Conservation (phyloP, 176 grass and related monocot species). For the Paspalum notatum region DNA sequence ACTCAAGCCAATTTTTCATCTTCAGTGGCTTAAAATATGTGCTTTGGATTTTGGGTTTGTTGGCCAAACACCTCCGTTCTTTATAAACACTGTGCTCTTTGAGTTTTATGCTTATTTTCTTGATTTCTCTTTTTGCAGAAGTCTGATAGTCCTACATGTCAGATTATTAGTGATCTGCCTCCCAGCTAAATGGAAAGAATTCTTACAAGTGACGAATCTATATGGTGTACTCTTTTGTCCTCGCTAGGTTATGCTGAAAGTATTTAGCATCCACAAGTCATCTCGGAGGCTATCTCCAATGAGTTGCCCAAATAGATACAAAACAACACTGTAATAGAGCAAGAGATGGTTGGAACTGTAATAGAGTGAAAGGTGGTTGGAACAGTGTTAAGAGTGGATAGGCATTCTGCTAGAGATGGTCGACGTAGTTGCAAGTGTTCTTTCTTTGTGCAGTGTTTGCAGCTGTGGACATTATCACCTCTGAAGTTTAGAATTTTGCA, state of each 20-base stretch:
- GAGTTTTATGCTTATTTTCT: constrained; percentile 25
- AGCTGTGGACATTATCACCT: too few relatives aligned
- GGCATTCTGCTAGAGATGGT: too few relatives aligned
- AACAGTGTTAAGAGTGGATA: too few relatives aligned
- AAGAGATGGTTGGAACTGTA: too few relatives aligned
- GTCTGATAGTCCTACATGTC: background rate
- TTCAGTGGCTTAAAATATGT: background rate
- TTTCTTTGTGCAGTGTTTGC: constrained; percentile 8
- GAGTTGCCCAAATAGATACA: too few relatives aligned
- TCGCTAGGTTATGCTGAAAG: constrained; percentile 11
- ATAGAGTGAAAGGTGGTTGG: too few relatives aligned
- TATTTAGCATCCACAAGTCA: constrained; percentile 17
- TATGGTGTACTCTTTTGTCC: constrained; percentile 2
- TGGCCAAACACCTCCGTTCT: background rate
- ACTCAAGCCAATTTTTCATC: constrained; percentile 14
- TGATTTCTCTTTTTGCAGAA: background rate
- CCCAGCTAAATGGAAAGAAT: background rate
- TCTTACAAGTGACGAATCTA: constrained; percentile 15
- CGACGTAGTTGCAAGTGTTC: constrained; percentile 17
- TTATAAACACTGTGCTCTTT: background rate
- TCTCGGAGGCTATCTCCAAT: too few relatives aligned
- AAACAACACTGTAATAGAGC: too few relatives aligned
- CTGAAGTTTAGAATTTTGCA: constrained; percentile 36
- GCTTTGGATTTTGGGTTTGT: background rate
- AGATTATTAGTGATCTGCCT: background rate